Conservation (phyloP, 202 grass and related monocot genomes). For the Panicum hallii region DNA sequence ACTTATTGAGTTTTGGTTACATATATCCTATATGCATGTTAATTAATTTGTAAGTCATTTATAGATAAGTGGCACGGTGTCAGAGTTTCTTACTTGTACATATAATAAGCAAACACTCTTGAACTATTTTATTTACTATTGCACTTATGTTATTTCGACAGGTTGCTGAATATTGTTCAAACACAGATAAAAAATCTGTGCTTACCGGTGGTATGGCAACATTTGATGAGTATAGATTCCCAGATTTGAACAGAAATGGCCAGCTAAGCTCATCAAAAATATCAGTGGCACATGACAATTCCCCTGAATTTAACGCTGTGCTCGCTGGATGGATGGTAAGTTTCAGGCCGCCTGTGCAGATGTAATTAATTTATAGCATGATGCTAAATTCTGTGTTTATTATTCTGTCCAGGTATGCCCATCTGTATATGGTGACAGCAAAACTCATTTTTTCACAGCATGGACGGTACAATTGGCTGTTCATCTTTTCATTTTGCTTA, state of each 20-base stretch:
- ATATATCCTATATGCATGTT: neutral
- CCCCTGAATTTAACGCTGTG: neutral
- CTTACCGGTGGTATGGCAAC: neutral
- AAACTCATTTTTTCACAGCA: neutral
- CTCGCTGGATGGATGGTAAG: constrained; percentile 24
- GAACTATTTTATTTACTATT: neutral
- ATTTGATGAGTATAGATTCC: neutral
- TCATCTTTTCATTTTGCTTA: no score
- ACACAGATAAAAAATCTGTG: neutral
- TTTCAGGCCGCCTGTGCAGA: neutral
- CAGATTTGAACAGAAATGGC: neutral
- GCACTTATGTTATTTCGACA: neutral
- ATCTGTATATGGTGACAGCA: neutral
- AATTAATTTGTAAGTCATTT: neutral
- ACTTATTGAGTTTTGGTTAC: neutral
- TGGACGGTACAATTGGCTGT: neutral
- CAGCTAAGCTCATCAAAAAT: neutral
- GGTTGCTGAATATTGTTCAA: neutral
- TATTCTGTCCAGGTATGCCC: no score
- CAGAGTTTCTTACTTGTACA: neutral
- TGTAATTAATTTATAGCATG: neutral
- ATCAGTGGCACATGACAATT: neutral
- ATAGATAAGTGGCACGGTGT: neutral
- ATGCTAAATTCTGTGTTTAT: no score
- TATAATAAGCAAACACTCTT: neutral